Base-by-base conservation (phyloP, 805 yeast species). In the Candida suzukii region DNA sequence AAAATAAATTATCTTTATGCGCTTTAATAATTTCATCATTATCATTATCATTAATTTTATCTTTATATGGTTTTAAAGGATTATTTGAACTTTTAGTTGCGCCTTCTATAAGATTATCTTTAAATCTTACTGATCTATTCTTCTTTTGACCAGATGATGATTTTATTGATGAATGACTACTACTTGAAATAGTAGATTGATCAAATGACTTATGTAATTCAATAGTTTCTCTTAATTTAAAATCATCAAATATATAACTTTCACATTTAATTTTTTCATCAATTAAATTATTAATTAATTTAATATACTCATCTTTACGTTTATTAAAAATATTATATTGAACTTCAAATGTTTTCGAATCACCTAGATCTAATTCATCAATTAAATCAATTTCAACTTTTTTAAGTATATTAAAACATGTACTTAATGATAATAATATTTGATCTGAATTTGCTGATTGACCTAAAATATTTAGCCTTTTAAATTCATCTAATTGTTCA, bases 71-170 rank as follows among this genome's bases (percentile, higher is more conserved):
- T 14, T 19, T 35, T 7, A 25, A 9, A 10, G n/a, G 16, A 4
- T 14, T 24, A 4, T 14, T 22, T 17, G 33, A n/a, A 24, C 30
- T 37, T 26, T 37, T 38, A 12, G 41, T 35, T 21, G 47, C 41
- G 2, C 52, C 41, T 13, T 54, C 58, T 13, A 54, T 49, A 18
- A 52, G 32, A 16, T 45, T 46, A 20, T 49, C 49, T 31, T 51
- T 54, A 37, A 54, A 54, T 32, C 58, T 46, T 12, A 54, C 58
- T 14, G 57, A 52, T 32, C 52, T 54, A 16, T 43, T 24, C 8
- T 21, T 22, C 18, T 21, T 33, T 9, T 11, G 5, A 6, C 12
- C 27, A 7, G 27, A 10, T 14, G 17, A 10, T 21, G 36, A n/a
- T 18, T 13, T 14, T n/a, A n/a, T n/a, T n/a, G n/a, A n/a, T n/a